A percentile compares a stretch with the other conserved stretches of the same genome.
These are phyloP conservation scores for Sphaerostilbella broomeana DNA, from an alignment of 2,329 filamentous ascomycete species.

Conservation along the genomic window DNA sequence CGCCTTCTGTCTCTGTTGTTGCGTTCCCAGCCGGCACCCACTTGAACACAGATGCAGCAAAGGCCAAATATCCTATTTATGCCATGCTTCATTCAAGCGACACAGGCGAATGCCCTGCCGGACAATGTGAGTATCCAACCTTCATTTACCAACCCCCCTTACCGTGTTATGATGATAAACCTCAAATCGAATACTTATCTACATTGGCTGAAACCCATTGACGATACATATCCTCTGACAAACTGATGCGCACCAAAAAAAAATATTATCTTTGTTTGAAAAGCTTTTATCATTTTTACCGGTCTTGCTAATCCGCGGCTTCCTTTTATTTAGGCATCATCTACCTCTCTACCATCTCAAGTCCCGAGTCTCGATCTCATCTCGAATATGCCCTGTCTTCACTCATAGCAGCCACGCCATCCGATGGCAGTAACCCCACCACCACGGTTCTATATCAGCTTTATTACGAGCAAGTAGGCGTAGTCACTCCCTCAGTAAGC, in stretches of 20 bases:
- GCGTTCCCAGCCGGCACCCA: constrained; percentile 54
- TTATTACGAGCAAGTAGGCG: constrained; percentile 47
- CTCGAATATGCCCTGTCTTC: constrained; percentile 36
- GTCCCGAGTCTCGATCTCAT: constrained; percentile 27
- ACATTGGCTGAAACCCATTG: constrained; percentile 97
- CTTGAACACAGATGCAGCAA: constrained; percentile 22
- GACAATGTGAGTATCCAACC: constrained; percentile 71
- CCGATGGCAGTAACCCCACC: constrained; percentile 21
- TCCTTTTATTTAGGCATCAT: constrained; percentile 23
- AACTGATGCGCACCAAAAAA: constrained; percentile 68
- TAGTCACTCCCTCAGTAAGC: constrained; percentile 21
- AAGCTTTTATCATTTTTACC: constrained; percentile 4
- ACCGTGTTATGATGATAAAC: constrained; percentile 74
- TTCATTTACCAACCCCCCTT: constrained; percentile 15
- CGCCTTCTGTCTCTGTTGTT: constrained; percentile 66
- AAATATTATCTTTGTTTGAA: constrained; percentile 15
- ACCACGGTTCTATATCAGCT: constrained; percentile 42
- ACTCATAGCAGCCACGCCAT: constrained; percentile 32
- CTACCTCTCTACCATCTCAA: constrained; percentile 33
- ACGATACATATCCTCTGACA: constrained; percentile 84
- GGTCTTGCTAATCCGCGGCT: not conserved
- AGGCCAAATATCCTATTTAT: constrained; percentile 44
- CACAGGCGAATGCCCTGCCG: constrained; percentile 80
- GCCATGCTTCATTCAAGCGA: constrained; percentile 76
- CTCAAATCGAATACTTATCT: constrained; percentile 90